These are phyloP conservation scores for Xylogone sp. DNA, from an alignment of 2,329 filamentous ascomycete species.

Conservation along the genomic window DNA sequence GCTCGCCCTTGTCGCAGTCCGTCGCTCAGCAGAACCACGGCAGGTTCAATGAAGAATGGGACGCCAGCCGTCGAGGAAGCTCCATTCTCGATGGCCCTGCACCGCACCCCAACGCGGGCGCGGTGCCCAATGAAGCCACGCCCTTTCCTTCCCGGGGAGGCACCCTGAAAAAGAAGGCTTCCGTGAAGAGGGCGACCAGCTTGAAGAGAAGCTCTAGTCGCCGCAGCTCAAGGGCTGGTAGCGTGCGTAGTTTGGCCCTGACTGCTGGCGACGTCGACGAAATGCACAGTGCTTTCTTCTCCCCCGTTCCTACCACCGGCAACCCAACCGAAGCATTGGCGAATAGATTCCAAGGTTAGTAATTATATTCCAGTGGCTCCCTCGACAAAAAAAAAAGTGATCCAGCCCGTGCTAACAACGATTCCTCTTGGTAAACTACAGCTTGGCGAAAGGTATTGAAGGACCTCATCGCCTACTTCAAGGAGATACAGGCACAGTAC, in stretches of 20 bases:
- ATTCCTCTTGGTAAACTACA: slow-evolving; percentile 32
- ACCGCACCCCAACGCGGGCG: slow-evolving; percentile 46
- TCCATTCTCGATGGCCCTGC: slow-evolving; percentile 50
- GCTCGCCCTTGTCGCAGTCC: slow-evolving; percentile 20
- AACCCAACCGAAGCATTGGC: slow-evolving; percentile 86
- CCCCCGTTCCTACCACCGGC: slow-evolving; percentile 82
- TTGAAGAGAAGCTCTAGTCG: slow-evolving; percentile 77
- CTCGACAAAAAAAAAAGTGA: slow-evolving; percentile 4
- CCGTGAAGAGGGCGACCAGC: slow-evolving; percentile 69
- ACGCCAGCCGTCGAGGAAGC: slow-evolving; percentile 62
- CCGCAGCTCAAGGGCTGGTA: slow-evolving; percentile 78
- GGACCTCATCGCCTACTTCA: slow-evolving; percentile 89
- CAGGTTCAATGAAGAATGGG: slow-evolving; percentile 68
- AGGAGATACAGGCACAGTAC: slow-evolving; percentile 86
- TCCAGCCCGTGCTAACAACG: slow-evolving; percentile 7
- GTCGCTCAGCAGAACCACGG: slow-evolving; percentile 28
- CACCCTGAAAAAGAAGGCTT: slow-evolving; percentile 86
- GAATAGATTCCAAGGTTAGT: slow-evolving; percentile 78
- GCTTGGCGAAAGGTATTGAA: slow-evolving; percentile 96
- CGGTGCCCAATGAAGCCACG: slow-evolving; percentile 29
- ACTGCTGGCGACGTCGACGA: slow-evolving; percentile 66
- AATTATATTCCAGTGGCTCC: not conserved
- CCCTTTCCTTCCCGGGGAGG: slow-evolving; percentile 48
- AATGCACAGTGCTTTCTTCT: slow-evolving; percentile 79
- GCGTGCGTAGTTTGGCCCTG: slow-evolving; percentile 74